phyloP scores from a whole-genome alignment of 2,329 filamentous ascomycete genomes.

The Aspergillus persii region DNA sequence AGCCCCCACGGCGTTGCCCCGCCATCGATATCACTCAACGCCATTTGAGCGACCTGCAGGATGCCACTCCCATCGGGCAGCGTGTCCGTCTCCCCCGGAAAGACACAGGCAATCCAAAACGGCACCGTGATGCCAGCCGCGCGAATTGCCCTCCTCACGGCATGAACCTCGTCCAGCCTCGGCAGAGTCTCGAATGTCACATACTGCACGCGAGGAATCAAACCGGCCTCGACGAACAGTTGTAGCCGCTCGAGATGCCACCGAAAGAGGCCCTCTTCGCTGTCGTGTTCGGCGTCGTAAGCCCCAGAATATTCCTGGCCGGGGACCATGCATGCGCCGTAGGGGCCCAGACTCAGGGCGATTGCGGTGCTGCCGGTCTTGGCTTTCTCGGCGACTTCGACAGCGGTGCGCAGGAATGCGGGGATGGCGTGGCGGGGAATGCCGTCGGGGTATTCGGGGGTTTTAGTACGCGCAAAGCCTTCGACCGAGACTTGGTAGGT shows the following conservation, averaged over 20 bases:
- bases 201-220: slow-evolving; percentile 44
- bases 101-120: slow-evolving; percentile 65
- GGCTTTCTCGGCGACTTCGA: slow-evolving; percentile 37
- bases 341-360: slow-evolving; percentile 63
- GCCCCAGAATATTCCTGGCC: slow-evolving; percentile 63
- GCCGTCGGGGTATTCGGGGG: slow-evolving; percentile 43
- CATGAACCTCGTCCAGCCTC: slow-evolving; percentile 60
- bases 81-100: slow-evolving; percentile 52
- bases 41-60: slow-evolving; percentile 42
- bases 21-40: slow-evolving; percentile 27
- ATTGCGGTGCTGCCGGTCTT: slow-evolving; percentile 22
- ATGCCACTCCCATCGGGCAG: slow-evolving; percentile 58
- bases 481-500: slow-evolving; percentile 64
- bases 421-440: slow-evolving; percentile 42
- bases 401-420: slow-evolving; percentile 41
- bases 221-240: slow-evolving; percentile 46
- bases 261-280: slow-evolving; percentile 44
- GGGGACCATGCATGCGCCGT: slow-evolving; percentile 65
- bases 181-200: slow-evolving; percentile 67
- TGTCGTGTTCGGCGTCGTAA: slow-evolving; percentile 54
- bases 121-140: slow-evolving; percentile 29
- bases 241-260: slow-evolving; percentile 60
- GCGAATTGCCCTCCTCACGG: slow-evolving; percentile 43
- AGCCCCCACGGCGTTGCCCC: slow-evolving; percentile 56
- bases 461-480: slow-evolving; percentile 55